Evolutionary conservation across 2,329 filamentous ascomycete species (phyloP).

Genomic region (Gnomoniopsis sp.): DNA sequence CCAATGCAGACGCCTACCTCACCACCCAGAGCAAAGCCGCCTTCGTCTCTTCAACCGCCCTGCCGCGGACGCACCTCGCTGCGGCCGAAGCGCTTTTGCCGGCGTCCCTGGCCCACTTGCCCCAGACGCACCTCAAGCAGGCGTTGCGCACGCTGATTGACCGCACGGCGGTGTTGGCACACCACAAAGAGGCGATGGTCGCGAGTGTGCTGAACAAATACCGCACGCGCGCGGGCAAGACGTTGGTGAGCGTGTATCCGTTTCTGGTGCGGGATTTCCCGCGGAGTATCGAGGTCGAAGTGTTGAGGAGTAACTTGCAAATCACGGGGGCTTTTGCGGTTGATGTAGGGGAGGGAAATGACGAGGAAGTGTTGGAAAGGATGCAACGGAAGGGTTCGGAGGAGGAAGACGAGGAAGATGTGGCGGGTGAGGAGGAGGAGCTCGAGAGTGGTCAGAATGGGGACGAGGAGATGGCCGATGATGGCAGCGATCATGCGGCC

Average conservation of each 20-base stretch:
- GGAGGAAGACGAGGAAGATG: slow-evolving; percentile 25
- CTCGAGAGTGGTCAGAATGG: slow-evolving; percentile 22
- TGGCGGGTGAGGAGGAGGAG: not conserved
- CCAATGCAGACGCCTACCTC: slow-evolving; percentile 73
- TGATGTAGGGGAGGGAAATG: slow-evolving; percentile 50
- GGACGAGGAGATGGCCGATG: slow-evolving; percentile 21
- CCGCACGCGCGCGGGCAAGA: slow-evolving; percentile 58
- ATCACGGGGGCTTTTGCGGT: slow-evolving; percentile 26
- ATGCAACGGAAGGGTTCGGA: slow-evolving; percentile 30
- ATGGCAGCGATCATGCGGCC: slow-evolving; percentile 10
- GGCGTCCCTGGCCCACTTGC: slow-evolving; percentile 58
- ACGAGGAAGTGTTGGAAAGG: slow-evolving; percentile 29
- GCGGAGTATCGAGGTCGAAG: slow-evolving; percentile 64
- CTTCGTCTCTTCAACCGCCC: slow-evolving; percentile 17
- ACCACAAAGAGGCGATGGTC: slow-evolving; percentile 69
- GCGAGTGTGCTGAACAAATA: slow-evolving; percentile 80
- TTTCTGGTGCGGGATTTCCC: slow-evolving; percentile 68
- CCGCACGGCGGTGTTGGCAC: slow-evolving; percentile 71
- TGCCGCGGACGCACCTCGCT: slow-evolving; percentile 44
- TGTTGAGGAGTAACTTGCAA: slow-evolving; percentile 60
- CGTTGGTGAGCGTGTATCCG: slow-evolving; percentile 73
- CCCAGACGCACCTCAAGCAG: slow-evolving; percentile 65
- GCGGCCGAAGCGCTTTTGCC: slow-evolving; percentile 63
- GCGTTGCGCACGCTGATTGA: slow-evolving; percentile 73
- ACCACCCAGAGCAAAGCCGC: slow-evolving; percentile 34